phyloP scores from a whole-genome alignment of 345 rosid genomes.

The Carallia pectinifolia region DNA sequence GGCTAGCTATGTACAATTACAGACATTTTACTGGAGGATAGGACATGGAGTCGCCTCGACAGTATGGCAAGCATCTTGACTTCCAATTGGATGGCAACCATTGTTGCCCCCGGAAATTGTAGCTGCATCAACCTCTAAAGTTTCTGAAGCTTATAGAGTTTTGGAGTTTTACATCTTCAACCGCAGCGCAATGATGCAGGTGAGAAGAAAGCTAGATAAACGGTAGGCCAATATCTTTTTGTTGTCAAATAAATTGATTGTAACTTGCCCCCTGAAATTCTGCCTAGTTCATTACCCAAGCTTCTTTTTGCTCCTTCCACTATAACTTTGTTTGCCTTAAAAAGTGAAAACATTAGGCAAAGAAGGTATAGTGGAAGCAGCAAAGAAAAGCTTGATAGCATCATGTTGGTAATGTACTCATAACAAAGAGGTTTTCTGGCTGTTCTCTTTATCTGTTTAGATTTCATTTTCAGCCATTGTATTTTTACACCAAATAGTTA shows the following conservation, averaged over 20 bases:
- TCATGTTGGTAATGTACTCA: too few relatives aligned
- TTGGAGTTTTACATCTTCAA: too few relatives aligned
- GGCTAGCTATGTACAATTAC: background rate
- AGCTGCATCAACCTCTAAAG: background rate
- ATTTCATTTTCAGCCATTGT: too few relatives aligned
- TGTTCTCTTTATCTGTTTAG: too few relatives aligned
- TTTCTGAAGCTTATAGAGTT: too few relatives aligned
- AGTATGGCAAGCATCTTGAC: background rate
- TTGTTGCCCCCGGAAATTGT: too few relatives aligned
- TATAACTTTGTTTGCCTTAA: slow-evolving; percentile 55
- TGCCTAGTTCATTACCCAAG: slow-evolving; percentile 43
- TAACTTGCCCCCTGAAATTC: slow-evolving; percentile 1
- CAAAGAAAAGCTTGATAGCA: slow-evolving; percentile 73
- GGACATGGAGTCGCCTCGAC: background rate
- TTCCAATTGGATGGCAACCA: background rate
- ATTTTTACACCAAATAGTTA: too few relatives aligned
- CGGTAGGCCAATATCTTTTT: background rate
- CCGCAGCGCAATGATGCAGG: background rate
- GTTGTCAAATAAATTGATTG: background rate
- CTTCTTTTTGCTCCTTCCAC: slow-evolving; percentile 97
- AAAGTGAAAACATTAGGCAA: slow-evolving; percentile 28
- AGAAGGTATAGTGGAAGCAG: slow-evolving; percentile 88
- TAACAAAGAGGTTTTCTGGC: too few relatives aligned
- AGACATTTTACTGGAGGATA: background rate
- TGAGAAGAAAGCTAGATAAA: slow-evolving; percentile 16